A percentile compares a stretch with the other conserved stretches of the same genome.
Conservation (phyloP, 768 basidiomycete species). For the Epithele typhae region DNA sequence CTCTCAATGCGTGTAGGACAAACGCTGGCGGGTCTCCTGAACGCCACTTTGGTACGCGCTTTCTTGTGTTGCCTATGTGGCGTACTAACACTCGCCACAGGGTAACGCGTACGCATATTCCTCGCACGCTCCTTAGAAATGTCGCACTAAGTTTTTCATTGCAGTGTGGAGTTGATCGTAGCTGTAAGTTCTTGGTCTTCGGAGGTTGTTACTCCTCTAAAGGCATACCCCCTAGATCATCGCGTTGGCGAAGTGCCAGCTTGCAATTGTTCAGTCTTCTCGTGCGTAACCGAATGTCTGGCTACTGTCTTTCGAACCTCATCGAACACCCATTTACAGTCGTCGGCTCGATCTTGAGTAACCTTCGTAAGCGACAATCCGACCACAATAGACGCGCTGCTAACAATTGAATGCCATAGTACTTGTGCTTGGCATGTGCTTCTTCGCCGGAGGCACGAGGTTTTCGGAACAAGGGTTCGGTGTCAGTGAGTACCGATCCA, state of each 20-base stretch:
- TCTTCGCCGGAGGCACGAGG: slow-evolving; percentile 77
- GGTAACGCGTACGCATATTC: slow-evolving; percentile 25
- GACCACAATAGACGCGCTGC: neutral
- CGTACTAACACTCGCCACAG: slow-evolving; percentile 6
- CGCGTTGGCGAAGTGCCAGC: slow-evolving; percentile 40
- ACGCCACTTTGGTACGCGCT: slow-evolving; percentile 70
- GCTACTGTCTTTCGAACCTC: neutral
- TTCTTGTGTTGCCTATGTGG: neutral
- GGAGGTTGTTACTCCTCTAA: too few relatives aligned
- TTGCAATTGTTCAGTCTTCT: slow-evolving; percentile 42
- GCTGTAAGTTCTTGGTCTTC: slow-evolving; percentile 27
- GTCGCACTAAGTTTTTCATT: neutral
- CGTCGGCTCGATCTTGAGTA: slow-evolving; percentile 44
- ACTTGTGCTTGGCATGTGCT: slow-evolving; percentile 84
- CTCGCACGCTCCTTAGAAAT: neutral
- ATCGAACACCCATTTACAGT: slow-evolving; percentile 22
- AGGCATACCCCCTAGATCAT: slow-evolving; percentile 31
- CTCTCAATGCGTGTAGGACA: slow-evolving; percentile 78
- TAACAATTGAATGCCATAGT: slow-evolving; percentile 5
- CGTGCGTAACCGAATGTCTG: slow-evolving; percentile 22
- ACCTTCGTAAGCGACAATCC: slow-evolving; percentile 32
- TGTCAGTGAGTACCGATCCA: slow-evolving; percentile 45
- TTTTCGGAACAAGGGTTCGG: slow-evolving; percentile 82
- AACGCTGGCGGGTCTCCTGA: slow-evolving; percentile 78
- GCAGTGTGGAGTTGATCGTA: slow-evolving; percentile 40